Conservation (phyloP, 2,329 filamentous ascomycete genomes). For the Aspergillus quadrilineatus region DNA sequence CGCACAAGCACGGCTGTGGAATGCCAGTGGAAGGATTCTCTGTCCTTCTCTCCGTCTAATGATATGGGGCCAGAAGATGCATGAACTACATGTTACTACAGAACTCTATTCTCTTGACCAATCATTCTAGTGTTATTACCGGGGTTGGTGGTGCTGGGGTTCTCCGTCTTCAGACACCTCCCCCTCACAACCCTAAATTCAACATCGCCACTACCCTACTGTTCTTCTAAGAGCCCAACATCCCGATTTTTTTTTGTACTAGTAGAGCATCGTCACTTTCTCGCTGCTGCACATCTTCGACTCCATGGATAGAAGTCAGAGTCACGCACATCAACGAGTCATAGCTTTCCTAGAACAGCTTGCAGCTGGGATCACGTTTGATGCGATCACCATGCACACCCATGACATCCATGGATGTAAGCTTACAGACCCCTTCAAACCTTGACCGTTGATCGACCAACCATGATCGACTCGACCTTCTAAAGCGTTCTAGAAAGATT, state of each 20-base stretch:
- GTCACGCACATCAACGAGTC: not conserved
- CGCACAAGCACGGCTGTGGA: conserved; percentile 9
- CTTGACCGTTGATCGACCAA: not conserved
- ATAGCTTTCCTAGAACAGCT: not conserved
- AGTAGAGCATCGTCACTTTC: not conserved
- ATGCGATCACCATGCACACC: conserved; percentile 5
- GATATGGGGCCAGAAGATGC: not conserved
- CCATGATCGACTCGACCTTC: conserved; percentile 4
- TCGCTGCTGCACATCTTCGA: not conserved
- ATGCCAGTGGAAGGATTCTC: conserved; percentile 8
- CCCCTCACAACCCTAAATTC: not conserved
- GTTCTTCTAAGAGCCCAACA: not conserved
- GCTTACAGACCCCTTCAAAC: not conserved
- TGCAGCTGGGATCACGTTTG: not conserved
- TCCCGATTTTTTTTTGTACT: not conserved
- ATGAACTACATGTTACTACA: not conserved
- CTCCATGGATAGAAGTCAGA: not conserved
- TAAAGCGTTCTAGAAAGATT: conserved; percentile 18
- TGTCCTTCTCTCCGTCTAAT: not conserved
- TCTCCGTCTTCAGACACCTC: not conserved
- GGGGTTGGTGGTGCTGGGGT: not conserved
- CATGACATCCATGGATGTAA: not conserved
- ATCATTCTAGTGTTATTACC: not conserved
- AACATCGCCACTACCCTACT: not conserved
- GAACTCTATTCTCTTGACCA: not conserved